These are phyloP conservation scores for Termitomyces sp. DNA, from an alignment of 768 basidiomycete genomes.

Conservation along the genomic window DNA sequence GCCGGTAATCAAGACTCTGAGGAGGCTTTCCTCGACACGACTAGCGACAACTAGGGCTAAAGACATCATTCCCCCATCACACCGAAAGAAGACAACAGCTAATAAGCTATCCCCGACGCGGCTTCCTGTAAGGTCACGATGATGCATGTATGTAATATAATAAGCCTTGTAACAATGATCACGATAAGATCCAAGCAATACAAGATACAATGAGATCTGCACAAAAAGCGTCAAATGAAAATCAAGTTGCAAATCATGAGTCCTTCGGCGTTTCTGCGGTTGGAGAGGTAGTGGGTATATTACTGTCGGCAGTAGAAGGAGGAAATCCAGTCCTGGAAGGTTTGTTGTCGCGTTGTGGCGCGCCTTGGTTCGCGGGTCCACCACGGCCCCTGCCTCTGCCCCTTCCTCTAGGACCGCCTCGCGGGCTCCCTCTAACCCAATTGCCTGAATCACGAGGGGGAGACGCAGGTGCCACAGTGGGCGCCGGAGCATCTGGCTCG, in stretches of 20 bases:
- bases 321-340: neutral
- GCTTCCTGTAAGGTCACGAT: conserved; percentile 6
- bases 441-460: conserved; percentile 12
- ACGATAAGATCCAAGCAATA: conserved; percentile 6
- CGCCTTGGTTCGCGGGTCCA: conserved; percentile 9
- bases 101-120: conserved; percentile 3
- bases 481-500: conserved; percentile 1
- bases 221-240: neutral
- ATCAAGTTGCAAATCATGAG: neutral
- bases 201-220: conserved; percentile 3
- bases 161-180: neutral
- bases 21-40: conserved; percentile 13
- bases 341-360: neutral
- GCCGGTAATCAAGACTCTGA: conserved; percentile 17
- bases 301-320: neutral
- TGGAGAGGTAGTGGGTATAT: conserved; percentile 5
- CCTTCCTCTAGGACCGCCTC: conserved; percentile 21
- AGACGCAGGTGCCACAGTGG: neutral
- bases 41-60: neutral
- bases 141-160: neutral
- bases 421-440: conserved; percentile 24
- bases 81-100: neutral
- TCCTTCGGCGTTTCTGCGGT: conserved; percentile 1
- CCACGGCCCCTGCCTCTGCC: conserved; percentile 31
- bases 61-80: neutral